phyloP scores from a whole-genome alignment of 768 basidiomycete species.

The Phaeotremella fagi region DNA sequence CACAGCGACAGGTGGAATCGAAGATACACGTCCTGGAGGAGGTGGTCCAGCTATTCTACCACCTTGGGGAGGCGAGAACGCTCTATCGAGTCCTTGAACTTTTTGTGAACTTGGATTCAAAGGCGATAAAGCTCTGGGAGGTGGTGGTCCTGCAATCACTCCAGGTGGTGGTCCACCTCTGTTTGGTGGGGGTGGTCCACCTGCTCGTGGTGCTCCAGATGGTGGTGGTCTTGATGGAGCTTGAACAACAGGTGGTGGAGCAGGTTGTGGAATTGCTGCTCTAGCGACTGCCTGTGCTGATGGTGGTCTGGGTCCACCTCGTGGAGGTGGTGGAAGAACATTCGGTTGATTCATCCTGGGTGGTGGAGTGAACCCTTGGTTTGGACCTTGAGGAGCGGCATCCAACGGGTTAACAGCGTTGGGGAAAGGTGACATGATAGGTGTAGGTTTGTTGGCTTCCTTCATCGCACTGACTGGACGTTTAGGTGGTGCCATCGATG shows the following conservation, averaged over 20 bases:
- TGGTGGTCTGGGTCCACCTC: conserved; percentile 39
- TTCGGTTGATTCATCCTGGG: conserved; percentile 29
- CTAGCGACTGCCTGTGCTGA: conserved; percentile 35
- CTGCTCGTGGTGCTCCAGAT: conserved; percentile 13
- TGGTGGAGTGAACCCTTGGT: conserved; percentile 43
- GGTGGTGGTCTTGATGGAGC: conserved; percentile 22
- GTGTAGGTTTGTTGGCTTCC: conserved; percentile 56
- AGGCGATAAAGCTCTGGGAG: conserved; percentile 42
- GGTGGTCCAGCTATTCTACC: conserved; percentile 36
- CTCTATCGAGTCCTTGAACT: conserved; percentile 2
- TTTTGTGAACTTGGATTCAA: conserved; percentile 23
- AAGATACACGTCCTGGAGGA: conserved; percentile 32
- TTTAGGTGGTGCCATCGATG: conserved; percentile 51
- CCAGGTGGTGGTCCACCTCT: conserved; percentile 20
- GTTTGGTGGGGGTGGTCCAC: conserved; percentile 7
- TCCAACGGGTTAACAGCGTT: conserved; percentile 51
- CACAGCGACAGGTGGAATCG: conserved; percentile 12
- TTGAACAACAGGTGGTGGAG: conserved; percentile 13
- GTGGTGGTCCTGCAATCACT: conserved; percentile 40
- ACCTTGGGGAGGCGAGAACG: conserved; percentile 23
- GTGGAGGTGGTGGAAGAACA: conserved; percentile 44
- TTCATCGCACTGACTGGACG: conserved; percentile 57
- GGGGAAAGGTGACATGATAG: conserved; percentile 87
- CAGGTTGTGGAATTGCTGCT: conserved; percentile 6
- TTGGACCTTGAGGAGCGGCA: conserved; percentile 27